These are phyloP conservation scores for Psilocybe cyanescens DNA, from an alignment of 768 basidiomycete genomes.

Conservation along the genomic window DNA sequence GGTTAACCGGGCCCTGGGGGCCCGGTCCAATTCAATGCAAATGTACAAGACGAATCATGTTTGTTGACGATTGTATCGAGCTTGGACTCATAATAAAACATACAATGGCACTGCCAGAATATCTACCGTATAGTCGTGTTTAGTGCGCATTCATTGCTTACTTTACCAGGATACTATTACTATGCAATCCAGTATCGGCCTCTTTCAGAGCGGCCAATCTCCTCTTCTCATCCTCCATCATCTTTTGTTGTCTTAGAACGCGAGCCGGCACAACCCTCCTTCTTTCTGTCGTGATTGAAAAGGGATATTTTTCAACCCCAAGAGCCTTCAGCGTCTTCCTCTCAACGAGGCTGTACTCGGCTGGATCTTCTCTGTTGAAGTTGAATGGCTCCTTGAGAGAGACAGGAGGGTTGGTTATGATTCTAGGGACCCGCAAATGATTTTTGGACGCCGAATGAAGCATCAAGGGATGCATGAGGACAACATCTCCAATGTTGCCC, in stretches of 20 bases:
- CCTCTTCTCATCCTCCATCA: constrained; percentile 51
- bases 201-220: constrained; percentile 31
- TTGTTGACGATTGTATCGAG: too few relatives aligned
- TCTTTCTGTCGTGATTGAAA: constrained; percentile 50
- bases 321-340: constrained; percentile 59
- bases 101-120: not conserved
- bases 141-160: not conserved
- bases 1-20: too few relatives aligned
- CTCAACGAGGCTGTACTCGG: constrained; percentile 62
- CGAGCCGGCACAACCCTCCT: constrained; percentile 50
- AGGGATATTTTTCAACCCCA: constrained; percentile 49
- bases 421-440: constrained; percentile 53
- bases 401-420: constrained; percentile 72
- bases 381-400: constrained; percentile 57
- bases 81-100: not conserved
- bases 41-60: too few relatives aligned
- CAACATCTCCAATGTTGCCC: constrained; percentile 65
- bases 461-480: constrained; percentile 68
- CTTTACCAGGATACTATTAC: constrained; percentile 4
- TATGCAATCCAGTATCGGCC: not conserved
- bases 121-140: not conserved
- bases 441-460: constrained; percentile 68
- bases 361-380: constrained; percentile 45
- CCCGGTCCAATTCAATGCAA: too few relatives aligned
- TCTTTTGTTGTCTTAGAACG: constrained; percentile 46